Evolutionary conservation across 2,329 filamentous ascomycete species (phyloP), one percentile per base, ranked within the genome.

Genomic region (Hypoxylon rubiginosum): DNA sequence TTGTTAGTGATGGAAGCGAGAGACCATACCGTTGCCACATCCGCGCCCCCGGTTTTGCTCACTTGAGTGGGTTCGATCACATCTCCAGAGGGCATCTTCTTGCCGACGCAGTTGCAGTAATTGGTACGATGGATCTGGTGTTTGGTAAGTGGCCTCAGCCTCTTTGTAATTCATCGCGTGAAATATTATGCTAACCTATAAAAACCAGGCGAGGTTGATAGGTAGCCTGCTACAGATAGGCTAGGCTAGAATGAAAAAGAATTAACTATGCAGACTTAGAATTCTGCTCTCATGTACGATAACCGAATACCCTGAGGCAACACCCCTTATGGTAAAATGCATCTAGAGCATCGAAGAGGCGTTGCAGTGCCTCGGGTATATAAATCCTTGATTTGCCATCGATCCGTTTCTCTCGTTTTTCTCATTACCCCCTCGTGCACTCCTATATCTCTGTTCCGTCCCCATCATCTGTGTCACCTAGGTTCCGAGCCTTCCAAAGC

Each of bases 11-110:
- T 78, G 96, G 96, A 70, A 96, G 90, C 79, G 96, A 99, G 87
- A 87, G 96, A 77, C 96, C 96, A 50, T 99, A 99, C 85, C 88
- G 97, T 77, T 97, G 96, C 83, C 97, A 97, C 85, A 97, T 99
- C 75, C 90, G 96, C 75, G 95, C 97, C 39, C 96, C 96, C 63
- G 96, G 96, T 68, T 99, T 99, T 77, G 96, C 96, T 70, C 97
- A 99, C 83, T 83, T 99, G 81, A 89, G 88, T 76, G 95, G 93
- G 72, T 97, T 99, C 80, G 96, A 99, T 80, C 95, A 98, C 78
- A 87, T 99, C 60, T 90, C 90, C 70, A 91, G 92, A 82, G 96
- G 96, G 32, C 97, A 99, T 83, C 82, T 99, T 81, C 83, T 99
- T 74, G 96, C 97, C 66, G 96, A 99, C 81, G 96, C 95, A 26